Base-by-base conservation (phyloP, 2,329 filamentous ascomycete species). In the Alternaria rosae region DNA sequence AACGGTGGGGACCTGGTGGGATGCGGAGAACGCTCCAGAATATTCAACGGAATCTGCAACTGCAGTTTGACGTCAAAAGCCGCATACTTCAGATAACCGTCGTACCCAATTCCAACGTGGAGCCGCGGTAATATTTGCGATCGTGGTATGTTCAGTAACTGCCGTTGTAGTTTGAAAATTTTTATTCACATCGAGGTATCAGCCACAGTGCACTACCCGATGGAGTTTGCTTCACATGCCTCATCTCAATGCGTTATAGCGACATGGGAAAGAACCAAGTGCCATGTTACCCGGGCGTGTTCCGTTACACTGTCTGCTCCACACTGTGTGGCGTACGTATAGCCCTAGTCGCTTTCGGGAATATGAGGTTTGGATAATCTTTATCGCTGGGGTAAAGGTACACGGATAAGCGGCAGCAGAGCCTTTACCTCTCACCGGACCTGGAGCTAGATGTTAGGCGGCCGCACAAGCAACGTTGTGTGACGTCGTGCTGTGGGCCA, bases 401-500 rank as follows among this genome's bases (percentile, higher is more conserved):
- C 13, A 42, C 43, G 59, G 47, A 35, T 35, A 30, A 51, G 17
- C 45, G 58, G 45, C 45, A 61, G 35, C 15, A 20, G 17, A 50
- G 45, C 28, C 38, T 38, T 21, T n/a, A 15, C 26, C 25, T 13
- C 20, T 57, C 28, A 21, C 35, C 41, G 28, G 47, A 26, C 50
- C 20, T 30, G 15, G 42, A 30, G 48, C 54, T 61, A 48, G 42
- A 53, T 20, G 17, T 30, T 28, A 53, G 50, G 48, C 25, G n/a
- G 43, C 42, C 25, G 25, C 23, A 42, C 42, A 43, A 21, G n/a
- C 23, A 11, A 26, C 12, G 43, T 26, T 32, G 21, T 52, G 32
- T 61, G 59, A 61, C 59, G 59, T 61, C 48, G 54, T 58, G 15
- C 8, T 53, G 48, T 28, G 48, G 42, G 13, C 17, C 54, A 23